These are phyloP conservation scores for Pleurotus salmoneostramineus DNA, from an alignment of 768 basidiomycete species.

Conservation along the genomic window DNA sequence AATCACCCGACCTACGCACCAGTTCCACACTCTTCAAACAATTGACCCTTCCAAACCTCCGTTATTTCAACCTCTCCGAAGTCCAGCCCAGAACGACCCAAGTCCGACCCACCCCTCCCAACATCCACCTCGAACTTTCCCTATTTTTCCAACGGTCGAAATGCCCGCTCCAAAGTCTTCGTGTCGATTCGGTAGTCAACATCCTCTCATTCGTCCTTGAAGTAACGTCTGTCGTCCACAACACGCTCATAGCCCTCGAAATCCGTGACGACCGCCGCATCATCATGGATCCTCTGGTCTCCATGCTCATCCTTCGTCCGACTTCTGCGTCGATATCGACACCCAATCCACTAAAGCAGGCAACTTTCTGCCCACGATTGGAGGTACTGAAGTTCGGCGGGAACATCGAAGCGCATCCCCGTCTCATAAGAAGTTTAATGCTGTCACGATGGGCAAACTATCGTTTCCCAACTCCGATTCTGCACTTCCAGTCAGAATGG, in stretches of 20 bases:
- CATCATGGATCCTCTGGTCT: neutral
- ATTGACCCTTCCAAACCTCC: neutral
- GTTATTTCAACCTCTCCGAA: neutral
- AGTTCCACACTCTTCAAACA: neutral
- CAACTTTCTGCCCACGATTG: neutral
- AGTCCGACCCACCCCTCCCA: neutral
- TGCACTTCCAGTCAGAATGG: slow-evolving; percentile 1
- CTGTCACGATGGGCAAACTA: slow-evolving; percentile 1
- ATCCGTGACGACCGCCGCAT: neutral
- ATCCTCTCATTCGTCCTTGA: neutral
- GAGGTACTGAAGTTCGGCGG: neutral
- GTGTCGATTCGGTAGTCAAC: slow-evolving; percentile 9
- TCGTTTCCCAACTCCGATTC: neutral
- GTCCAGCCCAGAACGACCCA: neutral
- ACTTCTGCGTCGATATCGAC: neutral
- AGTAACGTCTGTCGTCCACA: neutral
- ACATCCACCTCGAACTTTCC: neutral
- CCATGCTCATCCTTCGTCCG: neutral
- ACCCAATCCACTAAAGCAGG: too few relatives aligned
- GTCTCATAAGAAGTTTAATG: neutral
- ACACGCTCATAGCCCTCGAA: neutral
- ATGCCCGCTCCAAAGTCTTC: slow-evolving; percentile 1
- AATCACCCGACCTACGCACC: neutral
- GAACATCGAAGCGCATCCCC: neutral
- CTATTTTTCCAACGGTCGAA: slow-evolving; percentile 3